phyloP scores from a whole-genome alignment of 1,284 basidiomycete species.

The Fistulinella cinereoalba region DNA sequence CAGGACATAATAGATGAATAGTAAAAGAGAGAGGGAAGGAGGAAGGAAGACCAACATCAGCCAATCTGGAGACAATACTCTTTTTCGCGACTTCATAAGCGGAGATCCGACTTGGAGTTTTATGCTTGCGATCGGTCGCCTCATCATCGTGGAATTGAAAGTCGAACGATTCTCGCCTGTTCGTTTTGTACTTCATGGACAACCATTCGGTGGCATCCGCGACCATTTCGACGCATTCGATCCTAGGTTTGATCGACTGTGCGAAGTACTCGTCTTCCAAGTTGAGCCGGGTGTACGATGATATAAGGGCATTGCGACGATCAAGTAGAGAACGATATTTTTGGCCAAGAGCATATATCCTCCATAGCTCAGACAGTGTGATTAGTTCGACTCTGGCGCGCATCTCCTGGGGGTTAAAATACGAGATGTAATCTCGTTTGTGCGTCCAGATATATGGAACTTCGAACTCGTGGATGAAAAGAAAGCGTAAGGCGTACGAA shows the following conservation, averaged over 20 bases:
- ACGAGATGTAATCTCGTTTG: conserved; percentile 86
- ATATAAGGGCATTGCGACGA: conserved; percentile 60
- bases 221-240: conserved; percentile 84
- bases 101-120: conserved; percentile 83
- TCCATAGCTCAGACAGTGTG: conserved; percentile 81
- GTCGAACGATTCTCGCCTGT: conserved; percentile 61
- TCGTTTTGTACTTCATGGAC: conserved; percentile 78
- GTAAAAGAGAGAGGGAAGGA: too few species aligned
- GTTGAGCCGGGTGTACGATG: conserved; percentile 64
- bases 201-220: conserved; percentile 94
- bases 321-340: conserved; percentile 84
- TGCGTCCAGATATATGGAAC: conserved; percentile 96
- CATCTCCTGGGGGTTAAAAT: conserved; percentile 64
- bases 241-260: conserved; percentile 57
- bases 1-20: conserved; percentile 8
- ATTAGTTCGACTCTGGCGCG: conserved; percentile 65
- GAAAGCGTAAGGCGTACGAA: conserved; percentile 74
- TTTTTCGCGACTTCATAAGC: conserved; percentile 85
- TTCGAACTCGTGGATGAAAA: conserved; percentile 88
- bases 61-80: conserved; percentile 71
- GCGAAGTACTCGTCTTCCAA: conserved; percentile 72
- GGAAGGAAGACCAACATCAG: conserved; percentile 64
- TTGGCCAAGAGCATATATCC: conserved; percentile 80
- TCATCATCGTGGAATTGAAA: conserved; percentile 71
- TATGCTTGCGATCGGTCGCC: conserved; percentile 65